Evolutionary conservation across 2,329 filamentous ascomycete species (phyloP).

Genomic region (Nannizzia gypsea): DNA sequence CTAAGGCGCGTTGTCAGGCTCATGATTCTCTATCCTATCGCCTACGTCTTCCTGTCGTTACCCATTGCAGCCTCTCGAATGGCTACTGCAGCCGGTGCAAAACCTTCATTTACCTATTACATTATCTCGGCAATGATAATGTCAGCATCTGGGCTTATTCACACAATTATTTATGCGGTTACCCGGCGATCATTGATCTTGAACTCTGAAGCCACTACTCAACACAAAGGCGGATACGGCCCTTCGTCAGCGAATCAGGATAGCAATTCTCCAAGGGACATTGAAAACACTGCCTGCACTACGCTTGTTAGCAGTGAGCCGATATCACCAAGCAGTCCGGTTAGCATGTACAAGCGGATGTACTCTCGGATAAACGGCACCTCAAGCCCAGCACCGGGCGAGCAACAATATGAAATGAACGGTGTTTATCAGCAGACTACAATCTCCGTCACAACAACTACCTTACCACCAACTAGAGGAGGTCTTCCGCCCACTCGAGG

Average conservation of each 20-base stretch:
- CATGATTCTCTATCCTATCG: constrained; percentile 37
- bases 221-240: background rate
- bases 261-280: background rate
- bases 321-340: background rate
- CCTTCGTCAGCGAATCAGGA: background rate
- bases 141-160: constrained; percentile 46
- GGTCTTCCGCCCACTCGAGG: too few species aligned
- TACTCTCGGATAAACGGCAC: background rate
- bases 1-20: constrained; percentile 31
- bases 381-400: background rate
- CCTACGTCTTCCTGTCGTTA: constrained; percentile 51
- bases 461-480: background rate
- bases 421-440: background rate
- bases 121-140: constrained; percentile 44
- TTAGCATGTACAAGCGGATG: background rate
- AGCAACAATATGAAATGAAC: background rate
- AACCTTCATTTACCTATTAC: constrained; percentile 32
- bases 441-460: background rate
- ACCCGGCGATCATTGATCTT: constrained; percentile 45
- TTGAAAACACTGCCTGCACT: background rate
- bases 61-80: constrained; percentile 44
- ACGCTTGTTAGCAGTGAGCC: background rate
- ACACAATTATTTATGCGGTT: constrained; percentile 46
- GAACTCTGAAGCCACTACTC: constrained; percentile 4
- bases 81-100: constrained; percentile 26